Evolutionary conservation across 768 basidiomycete species (phyloP), one percentile per base, ranked within the genome.

Genomic region (Royoungia palumana): DNA sequence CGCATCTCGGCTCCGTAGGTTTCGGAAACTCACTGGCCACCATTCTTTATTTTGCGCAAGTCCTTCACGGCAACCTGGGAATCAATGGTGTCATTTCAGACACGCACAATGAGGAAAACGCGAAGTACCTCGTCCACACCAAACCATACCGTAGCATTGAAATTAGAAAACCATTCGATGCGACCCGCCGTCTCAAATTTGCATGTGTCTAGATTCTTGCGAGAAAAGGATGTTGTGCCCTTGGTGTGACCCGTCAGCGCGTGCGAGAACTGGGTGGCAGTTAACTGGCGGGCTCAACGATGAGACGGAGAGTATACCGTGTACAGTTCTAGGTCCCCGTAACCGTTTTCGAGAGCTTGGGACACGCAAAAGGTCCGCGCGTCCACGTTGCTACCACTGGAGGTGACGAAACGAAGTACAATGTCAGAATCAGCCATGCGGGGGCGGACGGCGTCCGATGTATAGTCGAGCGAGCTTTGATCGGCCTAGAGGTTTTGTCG

Each of bases 171-270:
- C 80, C 80, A 82, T 41, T 78, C 74, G 47, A 82, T 74, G 30
- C 74, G 65, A 4, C 81, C 81, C 3, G 78, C 79, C 16, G 70
- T 70, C 58, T 82, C 80, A 55, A 76, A 80, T 17, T 69, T 55
- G 14, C 61, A 45, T 1, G 75, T 78, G 7, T 55, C 57, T 11
- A 70, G 42, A 56, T 81, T 80, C 54, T 70, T 75, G 43, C 80
- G 73, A 47, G 72, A 70, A 46, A 76, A 78, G 5, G 72, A 73
- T 5, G 79, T 81, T 11, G 68, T 69, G 1, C 75, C 73, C 16
- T 51, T 65, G 32, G 63, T 61, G 28, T 69, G 59, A 27, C 76
- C 75, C 5, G 75, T 77, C 12, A 70, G 58, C 0, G 78, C 74
- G 49, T 76, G 75, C 47, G 67, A 66, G 53, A 76, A 76, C 73